Evolutionary conservation across 371 early-diverging fungal species (phyloP), one percentile per base, ranked within the genome.

Genomic region (Actinomortierella wolfii): DNA sequence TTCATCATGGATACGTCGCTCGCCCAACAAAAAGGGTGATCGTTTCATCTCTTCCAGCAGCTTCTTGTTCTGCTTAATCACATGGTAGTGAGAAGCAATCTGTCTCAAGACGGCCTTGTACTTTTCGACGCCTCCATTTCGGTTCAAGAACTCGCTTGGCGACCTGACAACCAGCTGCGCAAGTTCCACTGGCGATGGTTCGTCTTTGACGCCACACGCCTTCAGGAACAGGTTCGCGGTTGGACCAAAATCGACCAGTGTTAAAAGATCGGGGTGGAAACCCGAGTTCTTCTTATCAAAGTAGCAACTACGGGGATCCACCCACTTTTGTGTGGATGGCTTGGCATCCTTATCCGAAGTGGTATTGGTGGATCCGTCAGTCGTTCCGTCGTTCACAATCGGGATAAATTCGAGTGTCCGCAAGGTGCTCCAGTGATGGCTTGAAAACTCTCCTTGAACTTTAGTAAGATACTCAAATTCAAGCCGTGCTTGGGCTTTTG

Each of bases 141-240:
- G 54, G 15, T 87, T 81, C 80, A 92, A 83, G 67, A 92, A 94
- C 18, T 83, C 59, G 3, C 79, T 76, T 2, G 95, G 94, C 15
- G 89, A 78, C 13, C 83, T 79, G 0, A 91, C 86, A 5, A 96
- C 73, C 68, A 88, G 81, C 6, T 81, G 76, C 0, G 94, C 88
- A 26, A 95, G 56, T 51, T 95, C 95, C 1, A 82, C 59, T 0
- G 92, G 88, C 0, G 89, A 83, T 0, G 95, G 97, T 47, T 94
- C 94, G 50, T 92, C 89, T 55, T 89, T 88, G 39, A 94, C 93
- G 46, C 97, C 97, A 61, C 95, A 95, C 0, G 88, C 79, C 15
- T 90, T 83, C 43, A 96, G 71, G 58, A 96, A 96, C 17, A 83
- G 69, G 60, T 93, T 90, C 7, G 92, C 93, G 0, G 76, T 46